A percentile compares a stretch with the other conserved stretches of the same genome.
Evolutionary conservation across 495 filamentous ascomycete genomes (phyloP).

Genomic region (Talaromyces thailandensis): DNA sequence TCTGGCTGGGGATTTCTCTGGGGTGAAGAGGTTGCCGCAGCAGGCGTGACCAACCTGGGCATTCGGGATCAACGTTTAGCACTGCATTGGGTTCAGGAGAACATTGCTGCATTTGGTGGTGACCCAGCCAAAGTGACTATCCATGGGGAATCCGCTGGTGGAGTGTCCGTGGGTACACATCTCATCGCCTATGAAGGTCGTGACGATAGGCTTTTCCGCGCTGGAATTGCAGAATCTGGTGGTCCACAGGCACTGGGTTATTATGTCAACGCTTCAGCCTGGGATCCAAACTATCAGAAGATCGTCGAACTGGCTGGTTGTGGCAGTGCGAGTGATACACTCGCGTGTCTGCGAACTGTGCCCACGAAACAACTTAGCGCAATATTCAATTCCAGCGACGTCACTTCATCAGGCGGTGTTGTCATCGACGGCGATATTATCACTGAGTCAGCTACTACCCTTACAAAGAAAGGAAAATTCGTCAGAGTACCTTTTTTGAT

Average conservation of each 20-base stretch:
- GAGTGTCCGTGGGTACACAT: constrained; percentile 36
- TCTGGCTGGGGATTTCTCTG: constrained; percentile 44
- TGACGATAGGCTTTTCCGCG: constrained; percentile 43
- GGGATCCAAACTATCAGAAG: constrained; percentile 24
- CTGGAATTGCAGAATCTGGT: constrained; percentile 41
- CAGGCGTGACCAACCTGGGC: constrained; percentile 47
- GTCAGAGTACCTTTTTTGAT: constrained; percentile 38
- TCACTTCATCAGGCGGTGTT: constrained; percentile 25
- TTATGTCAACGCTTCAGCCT: constrained; percentile 20
- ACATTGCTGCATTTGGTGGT: constrained; percentile 45
- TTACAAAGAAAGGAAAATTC: constrained; percentile 27
- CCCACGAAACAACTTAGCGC: constrained; percentile 22
- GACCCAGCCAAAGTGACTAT: constrained; percentile 52
- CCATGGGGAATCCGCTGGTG: constrained; percentile 53
- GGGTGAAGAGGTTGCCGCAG: constrained; percentile 19
- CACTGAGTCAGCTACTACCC: constrained; percentile 19
- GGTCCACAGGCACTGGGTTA: constrained; percentile 16
- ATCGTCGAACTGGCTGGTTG: constrained; percentile 23
- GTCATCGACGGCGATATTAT: constrained; percentile 46
- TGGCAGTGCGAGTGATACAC: constrained; percentile 15
- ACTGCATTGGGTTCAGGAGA: constrained; percentile 51
- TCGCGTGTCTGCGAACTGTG: constrained; percentile 26
- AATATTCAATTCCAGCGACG: constrained; percentile 21
- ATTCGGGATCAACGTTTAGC: constrained; percentile 52
- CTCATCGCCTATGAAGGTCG: constrained; percentile 32